Base-by-base conservation (phyloP, 2,329 filamentous ascomycete species). In the Epichloe coenophiala region DNA sequence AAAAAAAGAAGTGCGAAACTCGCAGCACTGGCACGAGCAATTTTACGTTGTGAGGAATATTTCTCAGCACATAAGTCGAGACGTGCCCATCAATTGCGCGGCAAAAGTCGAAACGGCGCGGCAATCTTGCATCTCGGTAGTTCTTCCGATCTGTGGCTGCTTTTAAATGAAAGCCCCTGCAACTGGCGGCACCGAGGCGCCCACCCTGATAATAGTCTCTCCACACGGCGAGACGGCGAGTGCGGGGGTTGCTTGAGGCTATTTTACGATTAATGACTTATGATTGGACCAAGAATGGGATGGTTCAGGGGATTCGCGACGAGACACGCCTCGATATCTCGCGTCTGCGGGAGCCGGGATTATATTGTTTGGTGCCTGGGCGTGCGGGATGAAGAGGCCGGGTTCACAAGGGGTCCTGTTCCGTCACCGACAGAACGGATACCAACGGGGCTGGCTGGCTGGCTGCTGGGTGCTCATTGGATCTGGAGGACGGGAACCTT, bases 191-290 rank as follows among this genome's bases (percentile, higher is more conserved):
- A 57, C 58, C 55, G 57, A 58, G 54, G 56, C 59, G 57, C 48
- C 56, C 54, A 52, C 55, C 53, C 56, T 55, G 54, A 23, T 8
- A 15, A 46, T 54, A 58, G 54, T 53, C 58, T 60, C 60, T 54
- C 50, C 55, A 60, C 52, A 57, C 57, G 57, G 58, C 56, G 56
- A 51, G 56, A 55, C 54, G 56, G 48, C 55, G 52, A 57, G 55
- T 53, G 55, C 56, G 17, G 17, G 57, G 58, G 55, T 54, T 55
- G 53, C 53, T 53, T 63, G 64, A 60, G 63, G 61, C 58, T 66
- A 63, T 71, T 71, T 69, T 65, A 73, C 65, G 68, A 69, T 61
- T 68, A 67, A 75, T 65, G 73, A 71, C 59, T 69, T 68, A 73
- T 78, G 74, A 78, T 78, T 78, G 75, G 75, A 68, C 58, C 12